A percentile compares a stretch with the other conserved stretches of the same genome.
Conservation (phyloP, 768 basidiomycete species). For the Podaxis pistillaris region DNA sequence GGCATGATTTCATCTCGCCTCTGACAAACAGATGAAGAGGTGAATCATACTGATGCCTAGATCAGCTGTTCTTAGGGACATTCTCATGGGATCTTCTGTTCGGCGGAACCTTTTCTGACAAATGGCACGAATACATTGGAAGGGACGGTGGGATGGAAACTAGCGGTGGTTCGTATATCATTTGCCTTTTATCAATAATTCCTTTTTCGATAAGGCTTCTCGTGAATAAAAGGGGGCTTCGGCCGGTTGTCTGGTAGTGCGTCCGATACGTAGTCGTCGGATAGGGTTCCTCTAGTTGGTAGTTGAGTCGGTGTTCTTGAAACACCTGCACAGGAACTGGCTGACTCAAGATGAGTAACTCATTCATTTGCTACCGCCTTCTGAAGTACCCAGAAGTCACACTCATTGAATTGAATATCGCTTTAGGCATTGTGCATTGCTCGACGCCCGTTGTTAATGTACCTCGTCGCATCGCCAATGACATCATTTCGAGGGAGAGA, state of each 20-base stretch:
- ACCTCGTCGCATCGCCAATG: not conserved
- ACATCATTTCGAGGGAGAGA: not conserved
- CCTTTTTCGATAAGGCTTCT: not conserved
- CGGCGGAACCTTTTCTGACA: constrained; percentile 3
- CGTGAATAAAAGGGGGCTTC: not conserved
- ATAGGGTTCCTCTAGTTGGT: not conserved
- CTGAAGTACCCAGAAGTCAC: not conserved
- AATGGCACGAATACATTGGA: not conserved
- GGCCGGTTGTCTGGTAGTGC: not conserved
- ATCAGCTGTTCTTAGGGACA: constrained; percentile 4
- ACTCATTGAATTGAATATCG: not conserved
- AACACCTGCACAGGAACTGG: constrained; percentile 5
- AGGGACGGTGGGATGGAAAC: not conserved
- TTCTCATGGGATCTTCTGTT: constrained; percentile 5
- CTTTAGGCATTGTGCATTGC: not conserved
- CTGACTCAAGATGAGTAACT: not conserved
- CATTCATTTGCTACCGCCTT: not conserved
- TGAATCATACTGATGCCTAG: not conserved
- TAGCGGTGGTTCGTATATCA: constrained; percentile 1
- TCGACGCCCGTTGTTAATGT: not conserved
- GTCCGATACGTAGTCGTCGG: not conserved
- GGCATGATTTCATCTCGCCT: constrained; percentile 6
- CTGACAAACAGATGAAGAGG: not conserved
- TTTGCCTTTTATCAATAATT: constrained; percentile 7
- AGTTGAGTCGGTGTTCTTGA: not conserved